Evolutionary conservation across 192 early-diverging fungal genomes (phyloP), one percentile per base, ranked within the genome.

Genomic region (Jimgerdemannia flammicorona): DNA sequence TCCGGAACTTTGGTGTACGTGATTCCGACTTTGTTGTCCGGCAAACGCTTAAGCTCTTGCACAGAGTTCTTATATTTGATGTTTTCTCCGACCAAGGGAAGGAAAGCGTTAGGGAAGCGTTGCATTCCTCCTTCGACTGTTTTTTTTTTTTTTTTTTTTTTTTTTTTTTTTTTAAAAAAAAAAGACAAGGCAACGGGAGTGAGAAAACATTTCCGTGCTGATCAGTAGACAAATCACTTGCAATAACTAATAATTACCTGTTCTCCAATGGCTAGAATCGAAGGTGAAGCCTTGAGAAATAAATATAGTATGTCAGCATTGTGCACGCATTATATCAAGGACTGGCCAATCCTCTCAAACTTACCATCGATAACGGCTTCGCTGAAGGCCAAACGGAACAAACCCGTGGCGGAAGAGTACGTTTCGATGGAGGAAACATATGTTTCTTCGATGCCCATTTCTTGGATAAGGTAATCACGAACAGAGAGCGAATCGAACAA

Each of bases 61-160:
- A 81, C 80, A 39, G 71, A 65, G 7, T 43, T 10, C 3, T 76
- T 49, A 41, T 73, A 81, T 4, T n/a, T 73, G 11, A 79, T 54
- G 17, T 74, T 71, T 8, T 81, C 65, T 3, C 66, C 74, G n/a
- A 80, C 19, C 3, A 66, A 17, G 49, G 70, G 74, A 2, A 9
- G 20, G 20, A 81, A 81, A 3, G 80, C 80, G 29, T 81, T 19
- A 43, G 80, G 66, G 18, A 80, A 71, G 64, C 80, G 78, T 41
- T 75, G 68, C 44, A 81, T 49, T 19, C 80, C 80, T 3, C 79
- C 67, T 43, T 81, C 69, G 14, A 81, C 74, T 59, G 0, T 59
- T 59, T 59, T 59, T 59, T 59, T 59, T 59, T 54, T 54, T 54
- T 54, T 54, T 54, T 54, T 54, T n/a, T 59, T 59, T 59, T 59